Evolutionary conservation across 495 filamentous ascomycete species (phyloP).

Genomic region (Oidiodendron maius): DNA sequence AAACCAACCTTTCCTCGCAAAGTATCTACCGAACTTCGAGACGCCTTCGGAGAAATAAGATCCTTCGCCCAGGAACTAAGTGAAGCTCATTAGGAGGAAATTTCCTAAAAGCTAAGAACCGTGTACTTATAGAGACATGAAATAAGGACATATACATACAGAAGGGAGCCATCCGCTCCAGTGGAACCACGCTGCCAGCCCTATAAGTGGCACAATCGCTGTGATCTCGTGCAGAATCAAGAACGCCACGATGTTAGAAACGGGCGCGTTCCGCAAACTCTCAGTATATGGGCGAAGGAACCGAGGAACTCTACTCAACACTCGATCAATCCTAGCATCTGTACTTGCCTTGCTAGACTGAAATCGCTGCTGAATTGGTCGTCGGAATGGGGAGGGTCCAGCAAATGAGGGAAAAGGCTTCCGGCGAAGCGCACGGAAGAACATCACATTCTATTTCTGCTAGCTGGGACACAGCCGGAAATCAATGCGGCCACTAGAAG

Average conservation of each 20-base stretch:
- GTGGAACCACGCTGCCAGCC: constrained; percentile 71
- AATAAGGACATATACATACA: constrained; percentile 35
- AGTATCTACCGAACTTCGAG: constrained; percentile 37
- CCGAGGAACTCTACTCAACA: constrained; percentile 52
- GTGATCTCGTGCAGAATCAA: constrained; percentile 88
- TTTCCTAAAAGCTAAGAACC: constrained; percentile 17
- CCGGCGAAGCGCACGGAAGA: constrained; percentile 6
- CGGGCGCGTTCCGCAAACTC: constrained; percentile 65
- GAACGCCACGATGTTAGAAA: constrained; percentile 81
- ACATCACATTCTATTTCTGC: constrained; percentile 11
- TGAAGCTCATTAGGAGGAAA: not conserved
- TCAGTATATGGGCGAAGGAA: constrained; percentile 57
- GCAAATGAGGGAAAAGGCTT: constrained; percentile 1
- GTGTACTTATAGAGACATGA: not conserved
- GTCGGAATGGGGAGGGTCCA: not conserved
- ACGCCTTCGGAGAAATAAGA: constrained; percentile 37
- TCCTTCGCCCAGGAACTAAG: constrained; percentile 21
- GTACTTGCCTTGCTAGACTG: not conserved
- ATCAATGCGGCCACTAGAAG: too few relatives aligned
- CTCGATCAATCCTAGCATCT: constrained; percentile 41
- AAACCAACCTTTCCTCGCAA: constrained; percentile 41
- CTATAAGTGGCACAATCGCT: constrained; percentile 72
- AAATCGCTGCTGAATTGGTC: constrained; percentile 12
- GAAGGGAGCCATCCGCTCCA: constrained; percentile 60
- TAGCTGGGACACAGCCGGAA: too few relatives aligned